Conservation (phyloP, 192 early-diverging fungal genomes). For the Coemansia sp. region DNA sequence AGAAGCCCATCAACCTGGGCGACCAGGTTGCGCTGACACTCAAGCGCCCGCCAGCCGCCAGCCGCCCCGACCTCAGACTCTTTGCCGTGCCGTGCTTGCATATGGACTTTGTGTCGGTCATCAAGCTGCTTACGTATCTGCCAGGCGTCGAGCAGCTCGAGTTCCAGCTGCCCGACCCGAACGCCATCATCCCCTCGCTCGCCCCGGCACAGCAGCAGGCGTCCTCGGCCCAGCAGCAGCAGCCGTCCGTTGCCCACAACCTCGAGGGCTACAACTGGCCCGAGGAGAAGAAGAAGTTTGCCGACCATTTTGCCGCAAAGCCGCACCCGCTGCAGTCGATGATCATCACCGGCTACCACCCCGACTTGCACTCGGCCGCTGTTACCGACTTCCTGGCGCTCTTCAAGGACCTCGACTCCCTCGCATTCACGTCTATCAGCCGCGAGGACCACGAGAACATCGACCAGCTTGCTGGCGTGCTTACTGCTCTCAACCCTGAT, state of each 20-base stretch:
- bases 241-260: slow-evolving; percentile 33
- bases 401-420: slow-evolving; percentile 48
- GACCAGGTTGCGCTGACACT: slow-evolving; percentile 35
- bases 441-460: slow-evolving; percentile 53
- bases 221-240: too few relatives aligned
- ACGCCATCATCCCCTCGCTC: slow-evolving; percentile 16
- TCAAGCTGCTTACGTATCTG: slow-evolving; percentile 33
- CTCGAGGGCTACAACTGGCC: slow-evolving; percentile 43
- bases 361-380: slow-evolving; percentile 41
- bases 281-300: slow-evolving; percentile 39
- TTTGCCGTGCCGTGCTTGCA: slow-evolving; percentile 40
- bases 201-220: background rate
- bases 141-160: slow-evolving; percentile 52
- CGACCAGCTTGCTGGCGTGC: slow-evolving; percentile 50
- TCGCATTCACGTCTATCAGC: slow-evolving; percentile 36
- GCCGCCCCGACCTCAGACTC: slow-evolving; percentile 41
- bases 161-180: slow-evolving; percentile 46
- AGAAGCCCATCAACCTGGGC: slow-evolving; percentile 37
- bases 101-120: slow-evolving; percentile 48
- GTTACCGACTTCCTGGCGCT: slow-evolving; percentile 46
- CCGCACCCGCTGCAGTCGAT: slow-evolving; percentile 47
- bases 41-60: slow-evolving; percentile 24
- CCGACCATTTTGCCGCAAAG: slow-evolving; percentile 30
- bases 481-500: slow-evolving; percentile 48
- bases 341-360: slow-evolving; percentile 45